Percentiles rank a stretch among this genome's conserved stretches.
Conservation (phyloP, 1,284 basidiomycete species). For the Wallemia ichthyophaga region DNA sequence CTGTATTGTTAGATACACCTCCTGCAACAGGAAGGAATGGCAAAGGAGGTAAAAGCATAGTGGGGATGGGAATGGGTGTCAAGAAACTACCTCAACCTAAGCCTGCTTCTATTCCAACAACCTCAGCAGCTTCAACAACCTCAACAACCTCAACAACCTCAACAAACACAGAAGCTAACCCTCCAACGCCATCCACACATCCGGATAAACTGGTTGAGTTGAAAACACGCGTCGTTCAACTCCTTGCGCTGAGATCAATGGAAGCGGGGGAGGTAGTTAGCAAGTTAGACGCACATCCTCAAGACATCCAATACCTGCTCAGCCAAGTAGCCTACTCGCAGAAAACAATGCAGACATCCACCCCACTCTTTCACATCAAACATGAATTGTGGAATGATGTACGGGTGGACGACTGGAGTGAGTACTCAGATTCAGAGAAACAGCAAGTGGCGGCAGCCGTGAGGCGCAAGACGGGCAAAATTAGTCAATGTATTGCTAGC, state of each 20-base stretch:
- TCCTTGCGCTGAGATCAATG: neutral
- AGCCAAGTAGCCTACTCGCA: neutral
- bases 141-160: neutral
- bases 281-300: neutral
- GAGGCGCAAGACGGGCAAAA: neutral
- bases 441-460: neutral
- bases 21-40: neutral
- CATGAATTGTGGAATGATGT: neutral
- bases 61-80: no score
- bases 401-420: neutral
- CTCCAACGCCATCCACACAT: neutral
- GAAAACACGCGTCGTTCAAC: neutral
- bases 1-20: neutral
- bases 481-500: neutral
- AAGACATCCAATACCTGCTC: neutral
- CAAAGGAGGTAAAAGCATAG: no score
- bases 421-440: neutral
- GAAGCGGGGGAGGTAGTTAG: neutral
- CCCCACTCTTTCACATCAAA: neutral
- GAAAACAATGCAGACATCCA: neutral
- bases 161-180: no score
- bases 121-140: neutral
- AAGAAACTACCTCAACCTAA: neutral
- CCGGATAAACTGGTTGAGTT: neutral
- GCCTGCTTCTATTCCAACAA: neutral